These are phyloP conservation scores for Pseudogymnoascus sp. DNA, from an alignment of 2,329 filamentous ascomycete genomes.

Conservation along the genomic window DNA sequence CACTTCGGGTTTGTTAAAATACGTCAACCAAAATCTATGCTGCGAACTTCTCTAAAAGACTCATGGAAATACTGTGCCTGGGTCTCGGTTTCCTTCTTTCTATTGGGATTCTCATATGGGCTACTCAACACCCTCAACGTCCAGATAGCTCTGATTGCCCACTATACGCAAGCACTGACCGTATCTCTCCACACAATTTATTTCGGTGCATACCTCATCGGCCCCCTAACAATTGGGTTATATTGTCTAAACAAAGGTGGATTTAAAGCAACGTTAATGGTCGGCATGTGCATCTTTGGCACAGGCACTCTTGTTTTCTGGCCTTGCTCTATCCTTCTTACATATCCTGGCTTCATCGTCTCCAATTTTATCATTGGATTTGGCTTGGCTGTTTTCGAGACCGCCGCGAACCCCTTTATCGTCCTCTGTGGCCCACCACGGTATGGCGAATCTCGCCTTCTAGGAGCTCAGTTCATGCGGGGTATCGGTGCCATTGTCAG, in stretches of 20 bases:
- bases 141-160: conserved; percentile 55
- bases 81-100: conserved; percentile 70
- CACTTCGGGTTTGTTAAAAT: conserved; percentile 73
- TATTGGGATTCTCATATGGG: conserved; percentile 85
- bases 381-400: conserved; percentile 68
- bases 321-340: conserved; percentile 65
- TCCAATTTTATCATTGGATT: conserved; percentile 68
- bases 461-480: conserved; percentile 67
- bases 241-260: conserved; percentile 63
- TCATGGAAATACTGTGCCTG: conserved; percentile 62
- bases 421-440: conserved; percentile 63
- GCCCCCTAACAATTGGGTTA: conserved; percentile 57
- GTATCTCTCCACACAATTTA: conserved; percentile 65
- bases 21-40: conserved; percentile 57
- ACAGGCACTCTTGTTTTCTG: conserved; percentile 72
- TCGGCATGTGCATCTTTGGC: conserved; percentile 65
- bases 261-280: conserved; percentile 69
- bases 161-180: conserved; percentile 48
- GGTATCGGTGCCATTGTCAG: conserved; percentile 66
- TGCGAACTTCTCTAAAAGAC: conserved; percentile 53
- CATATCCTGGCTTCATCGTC: conserved; percentile 72
- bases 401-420: conserved; percentile 67
- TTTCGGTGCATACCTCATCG: conserved; percentile 62
- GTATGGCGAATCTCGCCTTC: conserved; percentile 66
- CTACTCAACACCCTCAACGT: conserved; percentile 74